Conservation (phyloP, 768 basidiomycete genomes). For the Leccinum uliginosum region DNA sequence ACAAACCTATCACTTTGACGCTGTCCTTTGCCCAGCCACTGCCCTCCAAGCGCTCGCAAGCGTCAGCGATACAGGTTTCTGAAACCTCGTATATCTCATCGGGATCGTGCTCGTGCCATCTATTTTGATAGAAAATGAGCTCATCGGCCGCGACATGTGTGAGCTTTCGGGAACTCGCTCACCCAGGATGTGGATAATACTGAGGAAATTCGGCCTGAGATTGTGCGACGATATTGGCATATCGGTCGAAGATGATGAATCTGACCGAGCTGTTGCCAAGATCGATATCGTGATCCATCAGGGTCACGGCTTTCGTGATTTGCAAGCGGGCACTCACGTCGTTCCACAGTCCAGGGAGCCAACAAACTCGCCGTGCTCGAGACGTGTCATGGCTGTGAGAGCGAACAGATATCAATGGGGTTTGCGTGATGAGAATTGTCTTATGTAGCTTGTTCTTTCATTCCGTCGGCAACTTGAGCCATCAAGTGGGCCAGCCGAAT, state of each 20-base stretch:
- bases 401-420: not conserved
- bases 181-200: slow-evolving; percentile 88
- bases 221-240: slow-evolving; percentile 83
- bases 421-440: slow-evolving; percentile 3
- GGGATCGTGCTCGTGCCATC: slow-evolving; percentile 96
- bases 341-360: slow-evolving; percentile 94
- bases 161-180: slow-evolving; percentile 14
- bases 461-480: not conserved
- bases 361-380: slow-evolving; percentile 76
- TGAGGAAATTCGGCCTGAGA: slow-evolving; percentile 93
- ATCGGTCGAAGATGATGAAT: slow-evolving; percentile 85
- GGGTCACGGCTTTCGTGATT: not conserved
- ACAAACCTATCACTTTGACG: slow-evolving; percentile 87
- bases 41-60: slow-evolving; percentile 64
- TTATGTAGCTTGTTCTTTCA: slow-evolving; percentile 6
- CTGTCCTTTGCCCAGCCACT: slow-evolving; percentile 76
- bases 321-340: slow-evolving; percentile 54
- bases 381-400: slow-evolving; percentile 27
- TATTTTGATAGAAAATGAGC: slow-evolving; percentile 21
- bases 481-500: too few species aligned
- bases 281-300: not conserved
- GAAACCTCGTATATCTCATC: slow-evolving; percentile 74
- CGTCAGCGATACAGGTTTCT: slow-evolving; percentile 69
- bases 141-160: not conserved
- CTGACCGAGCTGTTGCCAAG: slow-evolving; percentile 64